Conservation (phyloP, 2,329 filamentous ascomycete species). For the Epichloe bromicola region DNA sequence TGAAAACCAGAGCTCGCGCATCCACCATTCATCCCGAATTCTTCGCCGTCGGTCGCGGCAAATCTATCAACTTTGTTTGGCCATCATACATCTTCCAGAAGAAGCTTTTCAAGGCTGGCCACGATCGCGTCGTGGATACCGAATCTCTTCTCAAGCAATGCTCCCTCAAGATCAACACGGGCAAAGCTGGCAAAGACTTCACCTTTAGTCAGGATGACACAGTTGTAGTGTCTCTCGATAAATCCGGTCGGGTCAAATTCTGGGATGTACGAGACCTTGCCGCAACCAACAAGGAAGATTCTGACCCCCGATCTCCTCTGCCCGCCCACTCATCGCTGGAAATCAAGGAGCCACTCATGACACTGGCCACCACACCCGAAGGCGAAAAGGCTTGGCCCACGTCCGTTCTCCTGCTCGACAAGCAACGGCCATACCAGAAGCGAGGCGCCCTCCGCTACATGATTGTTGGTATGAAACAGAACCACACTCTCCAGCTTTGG, state of each 20-base stretch:
- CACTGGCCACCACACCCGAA: slow-evolving; percentile 72
- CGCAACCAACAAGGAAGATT: slow-evolving; percentile 36
- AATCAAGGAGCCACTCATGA: slow-evolving; percentile 75
- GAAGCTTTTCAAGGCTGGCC: slow-evolving; percentile 48
- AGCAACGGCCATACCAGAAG: slow-evolving; percentile 85
- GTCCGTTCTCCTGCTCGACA: slow-evolving; percentile 90
- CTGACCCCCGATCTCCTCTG: slow-evolving; percentile 36
- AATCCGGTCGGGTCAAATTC: slow-evolving; percentile 91
- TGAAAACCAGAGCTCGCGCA: slow-evolving; percentile 89
- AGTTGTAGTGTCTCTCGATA: slow-evolving; percentile 88
- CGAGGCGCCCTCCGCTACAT: slow-evolving; percentile 85
- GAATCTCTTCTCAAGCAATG: slow-evolving; percentile 79
- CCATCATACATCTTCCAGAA: slow-evolving; percentile 50
- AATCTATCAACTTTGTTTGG: slow-evolving; percentile 86
- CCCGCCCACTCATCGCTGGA: slow-evolving; percentile 52
- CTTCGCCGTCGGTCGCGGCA: slow-evolving; percentile 90
- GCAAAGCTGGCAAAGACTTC: slow-evolving; percentile 97
- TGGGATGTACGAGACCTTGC: slow-evolving; percentile 87
- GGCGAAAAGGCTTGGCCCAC: slow-evolving; percentile 94
- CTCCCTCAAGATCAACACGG: slow-evolving; percentile 85
- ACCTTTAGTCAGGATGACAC: slow-evolving; percentile 94
- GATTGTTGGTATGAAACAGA: slow-evolving; percentile 96
- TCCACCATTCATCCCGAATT: slow-evolving; percentile 83
- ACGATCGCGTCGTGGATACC: slow-evolving; percentile 64
- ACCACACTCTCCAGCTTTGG: slow-evolving; percentile 97